A percentile compares a stretch with the other conserved stretches of the same genome.
Evolutionary conservation across 2,329 filamentous ascomycete genomes (phyloP).

Genomic region (Botrytis hyacinthi): DNA sequence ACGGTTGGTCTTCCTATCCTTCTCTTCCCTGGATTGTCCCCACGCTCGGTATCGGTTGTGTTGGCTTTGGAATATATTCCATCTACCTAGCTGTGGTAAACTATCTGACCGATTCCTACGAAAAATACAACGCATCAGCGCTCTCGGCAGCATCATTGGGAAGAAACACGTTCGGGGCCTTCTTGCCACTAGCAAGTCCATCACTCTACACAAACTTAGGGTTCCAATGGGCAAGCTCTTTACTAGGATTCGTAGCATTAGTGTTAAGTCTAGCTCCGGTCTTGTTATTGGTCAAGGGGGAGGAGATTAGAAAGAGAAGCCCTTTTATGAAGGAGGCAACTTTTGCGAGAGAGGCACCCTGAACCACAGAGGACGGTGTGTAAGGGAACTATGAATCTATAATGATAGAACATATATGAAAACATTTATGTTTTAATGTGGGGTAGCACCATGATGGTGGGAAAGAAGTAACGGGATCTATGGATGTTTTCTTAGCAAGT

Average conservation of each 20-base stretch:
- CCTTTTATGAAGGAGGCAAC: constrained; percentile 40
- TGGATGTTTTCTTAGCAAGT: background rate
- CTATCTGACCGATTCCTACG: constrained; percentile 15
- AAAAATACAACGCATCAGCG: constrained; percentile 11
- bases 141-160: constrained; percentile 2
- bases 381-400: background rate
- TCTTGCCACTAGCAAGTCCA: constrained; percentile 12
- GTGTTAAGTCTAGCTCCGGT: constrained; percentile 34
- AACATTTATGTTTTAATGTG: background rate
- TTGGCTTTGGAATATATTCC: constrained; percentile 8
- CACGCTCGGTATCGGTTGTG: background rate
- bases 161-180: constrained; percentile 1
- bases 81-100: constrained; percentile 10
- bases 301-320: constrained; percentile 41
- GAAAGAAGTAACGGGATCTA: background rate
- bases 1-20: constrained; percentile 48
- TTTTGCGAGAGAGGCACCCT: background rate
- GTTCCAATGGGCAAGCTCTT: constrained; percentile 14
- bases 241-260: constrained; percentile 10
- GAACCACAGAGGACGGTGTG: background rate
- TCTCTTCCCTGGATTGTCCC: constrained; percentile 14
- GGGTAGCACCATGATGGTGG: background rate
- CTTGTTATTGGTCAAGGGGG: constrained; percentile 43
- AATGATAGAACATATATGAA: background rate
- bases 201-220: constrained; percentile 3